A percentile compares a stretch with the other conserved stretches of the same genome.
Conservation (phyloP, 495 filamentous ascomycete genomes). For the Tricharina praecox region DNA sequence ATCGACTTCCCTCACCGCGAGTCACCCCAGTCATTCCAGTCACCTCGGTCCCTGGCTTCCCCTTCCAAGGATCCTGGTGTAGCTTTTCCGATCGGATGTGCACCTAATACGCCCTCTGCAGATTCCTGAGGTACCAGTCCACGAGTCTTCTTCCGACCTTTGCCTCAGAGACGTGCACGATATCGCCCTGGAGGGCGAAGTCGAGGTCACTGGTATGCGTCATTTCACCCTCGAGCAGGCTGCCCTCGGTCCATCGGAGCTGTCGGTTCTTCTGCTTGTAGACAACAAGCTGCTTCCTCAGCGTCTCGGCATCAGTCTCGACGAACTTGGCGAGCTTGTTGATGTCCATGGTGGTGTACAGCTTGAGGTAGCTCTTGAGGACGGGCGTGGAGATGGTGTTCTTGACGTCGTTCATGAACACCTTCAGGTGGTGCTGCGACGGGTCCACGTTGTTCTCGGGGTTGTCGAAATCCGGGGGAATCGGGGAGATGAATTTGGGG, state of each 20-base stretch:
- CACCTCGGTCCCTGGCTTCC: background rate
- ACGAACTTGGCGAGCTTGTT: conserved; percentile 96
- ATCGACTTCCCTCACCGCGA: background rate
- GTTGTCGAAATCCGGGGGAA: conserved; percentile 91
- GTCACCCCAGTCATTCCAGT: background rate
- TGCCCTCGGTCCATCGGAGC: conserved; percentile 81
- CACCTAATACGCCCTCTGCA: conserved; percentile 7
- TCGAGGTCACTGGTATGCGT: conserved; percentile 84
- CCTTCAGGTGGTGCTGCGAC: conserved; percentile 83
- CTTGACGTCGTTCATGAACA: conserved; percentile 99
- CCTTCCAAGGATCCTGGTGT: too few species aligned
- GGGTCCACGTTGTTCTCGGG: conserved; percentile 88
- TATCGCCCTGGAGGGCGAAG: conserved; percentile 88
- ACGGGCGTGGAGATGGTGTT: conserved; percentile 87
- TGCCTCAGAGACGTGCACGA: conserved; percentile 96
- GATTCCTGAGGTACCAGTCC: conserved; percentile 95
- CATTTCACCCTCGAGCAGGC: conserved; percentile 76
- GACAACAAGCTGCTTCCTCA: conserved; percentile 76
- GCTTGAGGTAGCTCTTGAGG: conserved; percentile 91
- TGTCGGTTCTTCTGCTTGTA: conserved; percentile 98
- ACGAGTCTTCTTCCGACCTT: conserved; percentile 93
- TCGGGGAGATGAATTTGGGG: conserved; percentile 98
- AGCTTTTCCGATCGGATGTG: too few species aligned
- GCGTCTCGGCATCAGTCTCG: conserved; percentile 79
- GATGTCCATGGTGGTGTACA: conserved; percentile 98